Evolutionary conservation across 1,284 basidiomycete species (phyloP), one percentile per base, ranked within the genome.

Genomic region (Tilletia setariae): DNA sequence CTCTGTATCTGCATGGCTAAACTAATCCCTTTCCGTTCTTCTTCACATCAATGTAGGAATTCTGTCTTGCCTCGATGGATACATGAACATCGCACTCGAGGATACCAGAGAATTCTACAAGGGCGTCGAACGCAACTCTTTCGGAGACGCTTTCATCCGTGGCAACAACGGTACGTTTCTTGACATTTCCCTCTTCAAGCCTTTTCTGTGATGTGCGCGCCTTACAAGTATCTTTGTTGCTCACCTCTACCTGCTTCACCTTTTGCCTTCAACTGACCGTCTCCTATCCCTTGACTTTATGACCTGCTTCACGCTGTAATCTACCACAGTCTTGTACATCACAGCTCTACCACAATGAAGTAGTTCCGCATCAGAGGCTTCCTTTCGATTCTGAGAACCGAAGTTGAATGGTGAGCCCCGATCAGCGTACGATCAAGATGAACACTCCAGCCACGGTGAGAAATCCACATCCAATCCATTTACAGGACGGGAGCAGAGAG

Each of bases 21-120:
- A 19, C 19, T 42, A 47, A 15, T 47, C 25, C 28, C 23, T 25
- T 42, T n/a, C 25, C 21, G 4, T 53, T 4, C 44, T 23, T 53
- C 62, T 25, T 23, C 8, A 1, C 32, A 44, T 69, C 65, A 2
- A 28, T 44, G 0, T 73, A 97, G 94, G 94, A 46, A 87, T 94
- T 1, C 85, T 98, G n/a, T 94, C 93, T 7, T 98, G 96, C 82
- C 87, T 98, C 25, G 96, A 98, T 83, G 96, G 94, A 21, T 84
- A 84, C 79, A 85, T 98, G 96, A 98, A 98, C 85, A 97, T 98
- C 68, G 95, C 94, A 2, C 85, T 98, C 61, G 95, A 98, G 84
- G 90, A 97, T 82, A 97, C 94, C 1, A 91, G 94, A 83, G 95
- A 98, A 84, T 90, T 92, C 83, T 92, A 96, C 15, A 90, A 91